These are phyloP conservation scores for Isoetes taiwanensis DNA, from an alignment of 75 land plant species.

Conservation along the genomic window DNA sequence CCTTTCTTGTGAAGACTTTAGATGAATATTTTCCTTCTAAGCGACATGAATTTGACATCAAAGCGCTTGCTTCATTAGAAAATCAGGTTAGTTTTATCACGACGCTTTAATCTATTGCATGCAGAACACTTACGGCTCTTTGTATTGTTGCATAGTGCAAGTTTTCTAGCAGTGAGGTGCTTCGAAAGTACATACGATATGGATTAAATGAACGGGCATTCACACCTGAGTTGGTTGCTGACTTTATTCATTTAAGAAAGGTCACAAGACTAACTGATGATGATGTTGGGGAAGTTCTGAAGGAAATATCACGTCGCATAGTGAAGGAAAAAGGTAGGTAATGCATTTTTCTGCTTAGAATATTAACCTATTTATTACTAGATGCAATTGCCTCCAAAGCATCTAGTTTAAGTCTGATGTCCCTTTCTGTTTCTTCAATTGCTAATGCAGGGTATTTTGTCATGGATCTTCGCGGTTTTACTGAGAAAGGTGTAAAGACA, in stretches of 20 bases:
- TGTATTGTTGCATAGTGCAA: conserved; percentile 19
- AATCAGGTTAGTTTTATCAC: conserved; percentile 34
- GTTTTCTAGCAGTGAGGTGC: conserved; percentile 17
- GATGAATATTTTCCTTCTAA: conserved; percentile 49
- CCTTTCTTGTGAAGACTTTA: conserved; percentile 45
- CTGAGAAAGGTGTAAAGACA: conserved; percentile 76
- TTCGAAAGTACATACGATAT: conserved; percentile 88
- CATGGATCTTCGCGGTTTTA: conserved; percentile 72
- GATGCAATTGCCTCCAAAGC: not conserved
- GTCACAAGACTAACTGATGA: conserved; percentile 53
- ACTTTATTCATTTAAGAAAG: conserved; percentile 66
- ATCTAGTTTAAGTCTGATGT: too few relatives aligned
- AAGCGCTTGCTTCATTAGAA: conserved; percentile 32
- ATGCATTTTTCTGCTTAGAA: not conserved
- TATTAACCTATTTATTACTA: not conserved
- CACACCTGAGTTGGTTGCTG: conserved; percentile 48
- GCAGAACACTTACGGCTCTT: not conserved
- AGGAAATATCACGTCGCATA: conserved; percentile 73
- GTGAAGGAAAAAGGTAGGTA: conserved; percentile 70
- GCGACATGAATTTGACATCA: conserved; percentile 22
- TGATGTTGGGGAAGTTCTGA: conserved; percentile 64
- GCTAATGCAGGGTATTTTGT: conserved; percentile 71
- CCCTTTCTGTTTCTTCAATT: conserved; percentile 1
- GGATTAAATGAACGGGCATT: conserved; percentile 85
- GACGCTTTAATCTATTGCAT: not conserved